Percentiles rank a stretch among this genome's conserved stretches.
Conservation (phyloP, 2,329 filamentous ascomycete species). For the Cyphellophora europaea region DNA sequence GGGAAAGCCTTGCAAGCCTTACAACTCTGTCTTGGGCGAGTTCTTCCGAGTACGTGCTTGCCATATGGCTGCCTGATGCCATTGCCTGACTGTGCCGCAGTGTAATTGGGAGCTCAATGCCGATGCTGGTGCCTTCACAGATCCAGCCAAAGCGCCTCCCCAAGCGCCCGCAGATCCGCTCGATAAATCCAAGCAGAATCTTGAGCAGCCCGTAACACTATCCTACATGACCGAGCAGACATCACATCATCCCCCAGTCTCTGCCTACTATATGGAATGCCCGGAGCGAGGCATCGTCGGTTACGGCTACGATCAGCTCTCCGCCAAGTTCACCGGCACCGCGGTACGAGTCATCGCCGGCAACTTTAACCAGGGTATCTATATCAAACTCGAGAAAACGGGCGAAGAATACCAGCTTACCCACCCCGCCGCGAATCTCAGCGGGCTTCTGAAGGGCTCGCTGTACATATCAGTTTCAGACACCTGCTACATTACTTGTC, state of each 20-base stretch:
- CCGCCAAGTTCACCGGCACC: constrained; percentile 94
- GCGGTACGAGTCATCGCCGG: constrained; percentile 86
- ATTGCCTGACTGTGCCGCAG: constrained; percentile 31
- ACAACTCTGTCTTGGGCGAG: constrained; percentile 93
- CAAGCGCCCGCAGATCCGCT: constrained; percentile 25
- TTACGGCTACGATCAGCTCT: constrained; percentile 88
- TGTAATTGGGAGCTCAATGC: constrained; percentile 94
- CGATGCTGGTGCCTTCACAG: constrained; percentile 54
- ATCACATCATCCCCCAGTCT: constrained; percentile 93
- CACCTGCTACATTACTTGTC: constrained; percentile 76
- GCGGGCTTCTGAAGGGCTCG: constrained; percentile 78
- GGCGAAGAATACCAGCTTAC: constrained; percentile 92
- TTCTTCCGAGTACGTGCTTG: constrained; percentile 72
- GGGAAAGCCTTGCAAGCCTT: constrained; percentile 96
- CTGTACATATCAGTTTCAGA: constrained; percentile 86
- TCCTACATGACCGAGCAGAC: constrained; percentile 97
- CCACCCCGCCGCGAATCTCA: constrained; percentile 86
- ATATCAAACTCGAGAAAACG: constrained; percentile 71
- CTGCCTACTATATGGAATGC: constrained; percentile 88
- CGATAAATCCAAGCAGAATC: constrained; percentile 11
- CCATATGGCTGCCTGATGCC: neutral
- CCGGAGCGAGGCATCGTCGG: constrained; percentile 83
- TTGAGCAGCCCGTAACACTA: constrained; percentile 55
- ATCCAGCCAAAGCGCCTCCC: constrained; percentile 22
- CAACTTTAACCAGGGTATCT: constrained; percentile 91